Evolutionary conservation across 768 basidiomycete species (phyloP).

Genomic region (Lactarius indigo): DNA sequence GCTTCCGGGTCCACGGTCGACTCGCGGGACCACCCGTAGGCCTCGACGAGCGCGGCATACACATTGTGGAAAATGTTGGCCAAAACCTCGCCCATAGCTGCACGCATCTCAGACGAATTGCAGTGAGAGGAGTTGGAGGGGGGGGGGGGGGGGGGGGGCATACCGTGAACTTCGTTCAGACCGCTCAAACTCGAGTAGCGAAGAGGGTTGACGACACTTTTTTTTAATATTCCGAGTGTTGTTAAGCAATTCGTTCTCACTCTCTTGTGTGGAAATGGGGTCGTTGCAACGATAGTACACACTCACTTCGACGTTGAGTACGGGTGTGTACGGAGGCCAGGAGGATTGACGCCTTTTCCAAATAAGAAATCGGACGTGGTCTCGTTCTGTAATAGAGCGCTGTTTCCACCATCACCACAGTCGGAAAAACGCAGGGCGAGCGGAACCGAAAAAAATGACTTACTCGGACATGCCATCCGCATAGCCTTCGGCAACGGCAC

Average conservation of each 20-base stretch:
- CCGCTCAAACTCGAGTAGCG: slow-evolving; percentile 39
- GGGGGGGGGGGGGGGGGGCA: no score
- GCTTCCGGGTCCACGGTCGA: slow-evolving; percentile 40
- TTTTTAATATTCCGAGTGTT: no score
- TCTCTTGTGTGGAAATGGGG: no score
- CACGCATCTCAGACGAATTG: background rate
- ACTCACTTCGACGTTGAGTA: slow-evolving; percentile 52
- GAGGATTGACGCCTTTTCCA: no score
- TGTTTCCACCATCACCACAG: slow-evolving; percentile 14
- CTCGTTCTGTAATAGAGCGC: slow-evolving; percentile 38
- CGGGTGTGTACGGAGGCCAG: slow-evolving; percentile 55
- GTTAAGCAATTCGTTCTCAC: slow-evolving; percentile 3
- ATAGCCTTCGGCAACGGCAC: slow-evolving; percentile 41
- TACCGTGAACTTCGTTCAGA: slow-evolving; percentile 46
- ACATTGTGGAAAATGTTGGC: slow-evolving; percentile 38
- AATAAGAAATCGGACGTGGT: no score
- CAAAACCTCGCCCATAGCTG: slow-evolving; percentile 57
- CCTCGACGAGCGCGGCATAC: slow-evolving; percentile 25
- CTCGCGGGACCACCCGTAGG: slow-evolving; percentile 31
- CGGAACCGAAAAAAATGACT: no score
- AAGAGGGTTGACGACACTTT: slow-evolving; percentile 40
- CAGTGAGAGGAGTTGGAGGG: no score
- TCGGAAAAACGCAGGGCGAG: slow-evolving; percentile 7
- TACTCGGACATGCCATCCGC: slow-evolving; percentile 36
- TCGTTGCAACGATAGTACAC: slow-evolving; percentile 27